Evolutionary conservation across 768 basidiomycete genomes (phyloP), one percentile per base, ranked within the genome.

Genomic region (Serendipita indica): DNA sequence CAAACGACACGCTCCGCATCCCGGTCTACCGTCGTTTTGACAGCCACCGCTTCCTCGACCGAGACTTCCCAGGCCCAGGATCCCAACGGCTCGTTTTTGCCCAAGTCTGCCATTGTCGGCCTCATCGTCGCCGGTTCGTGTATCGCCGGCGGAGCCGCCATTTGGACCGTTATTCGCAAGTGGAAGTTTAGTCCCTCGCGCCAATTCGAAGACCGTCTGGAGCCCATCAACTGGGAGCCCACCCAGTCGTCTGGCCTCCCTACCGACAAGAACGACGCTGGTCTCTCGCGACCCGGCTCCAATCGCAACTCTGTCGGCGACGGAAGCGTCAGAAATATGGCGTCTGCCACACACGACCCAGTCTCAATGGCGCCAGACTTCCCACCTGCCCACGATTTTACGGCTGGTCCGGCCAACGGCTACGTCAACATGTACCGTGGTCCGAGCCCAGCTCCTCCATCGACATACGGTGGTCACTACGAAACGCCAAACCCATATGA

Each of bases 131-230:
- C 87, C 57, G 89, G 79, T 3, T 75, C 83, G 3, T 80, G 75
- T 45, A 64, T 90, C 39, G 89, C 80, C 57, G 84, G 77, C 30
- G 67, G 84, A 57, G 77, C 78, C 59, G 80, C 90, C 64, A 74
- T 84, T 62, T 93, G 89, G 89, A 92, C 89, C 49, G 72, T 89
- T 66, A 86, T 91, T 75, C 84, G 89, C 73, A 90, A 91, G 70
- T 90, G 87, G 85, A 89, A 90, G 73, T 82, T 91, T 66, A 81
- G 79, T 58, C 80, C 84, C 60, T 90, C 89, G 30, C 76, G 79
- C 66, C 77, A 79, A 64, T 91, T 91, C 68, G 85, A 88, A 65
- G 80, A 82, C 62, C 86, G 89, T 63, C 79, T 93, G 73, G 80
- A 85, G 60, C 89, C 90, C 61, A 88, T 91, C 67, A 82, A 89